Percentiles rank a stretch among this genome's conserved stretches.
Conservation (phyloP, 805 yeast species). For the Hanseniaspora lindneri region DNA sequence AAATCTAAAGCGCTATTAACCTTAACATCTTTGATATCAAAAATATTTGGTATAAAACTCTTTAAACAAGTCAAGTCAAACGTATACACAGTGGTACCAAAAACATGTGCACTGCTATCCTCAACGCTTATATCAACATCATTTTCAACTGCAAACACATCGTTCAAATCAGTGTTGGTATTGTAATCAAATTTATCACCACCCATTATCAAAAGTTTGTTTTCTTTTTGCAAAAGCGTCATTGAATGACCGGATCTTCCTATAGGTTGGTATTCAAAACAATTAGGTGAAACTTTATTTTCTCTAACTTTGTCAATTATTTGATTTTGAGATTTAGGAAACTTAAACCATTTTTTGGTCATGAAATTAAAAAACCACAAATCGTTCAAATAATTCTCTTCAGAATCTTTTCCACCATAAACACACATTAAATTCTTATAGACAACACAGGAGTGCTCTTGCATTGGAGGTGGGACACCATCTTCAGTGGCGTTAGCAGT, state of each 20-base stretch:
- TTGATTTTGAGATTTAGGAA: constrained; percentile 31
- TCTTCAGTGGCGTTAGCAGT: constrained; percentile 40
- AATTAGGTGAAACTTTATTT: constrained; percentile 14
- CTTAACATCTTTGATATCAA: constrained; percentile 16
- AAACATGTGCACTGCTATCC: constrained; percentile 40
- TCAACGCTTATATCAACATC: constrained; percentile 36
- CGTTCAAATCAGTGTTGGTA: constrained; percentile 7
- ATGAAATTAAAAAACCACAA: constrained; percentile 67
- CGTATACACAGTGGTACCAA: constrained; percentile 50
- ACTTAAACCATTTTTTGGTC: constrained; percentile 59
- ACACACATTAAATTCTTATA: constrained; percentile 69
- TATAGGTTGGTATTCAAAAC: constrained; percentile 38
- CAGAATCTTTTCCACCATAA: constrained; percentile 76
- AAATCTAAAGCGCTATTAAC: constrained; percentile 8
- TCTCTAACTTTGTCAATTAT: constrained; percentile 28
- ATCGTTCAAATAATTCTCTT: constrained; percentile 55
- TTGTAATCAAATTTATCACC: constrained; percentile 67
- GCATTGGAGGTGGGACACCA: constrained; percentile 62
- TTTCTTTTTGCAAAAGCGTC: constrained; percentile 47
- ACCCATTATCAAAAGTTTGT: constrained; percentile 75
- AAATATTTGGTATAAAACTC: constrained; percentile 31
- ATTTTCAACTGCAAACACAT: constrained; percentile 10
- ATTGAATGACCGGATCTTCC: constrained; percentile 87
- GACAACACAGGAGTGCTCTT: constrained; percentile 79
- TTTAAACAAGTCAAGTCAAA: constrained; percentile 40